Evolutionary conservation across 129 eudicot species (phyloP).

Genomic region (Helichrysum umbraculigerum): DNA sequence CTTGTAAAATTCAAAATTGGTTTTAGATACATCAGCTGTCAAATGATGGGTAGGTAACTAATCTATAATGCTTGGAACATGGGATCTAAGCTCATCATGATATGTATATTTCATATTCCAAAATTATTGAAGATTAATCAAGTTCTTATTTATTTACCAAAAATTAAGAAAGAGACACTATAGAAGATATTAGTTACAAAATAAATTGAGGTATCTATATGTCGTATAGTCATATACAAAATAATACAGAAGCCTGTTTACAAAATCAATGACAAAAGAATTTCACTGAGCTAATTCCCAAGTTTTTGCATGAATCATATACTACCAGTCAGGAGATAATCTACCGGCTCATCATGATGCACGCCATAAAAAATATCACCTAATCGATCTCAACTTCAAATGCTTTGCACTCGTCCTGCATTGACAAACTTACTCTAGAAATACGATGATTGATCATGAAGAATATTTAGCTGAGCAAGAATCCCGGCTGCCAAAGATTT

Average conservation of each 20-base stretch:
- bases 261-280: constrained; percentile 33
- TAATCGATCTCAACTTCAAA: not conserved
- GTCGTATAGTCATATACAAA: constrained; percentile 23
- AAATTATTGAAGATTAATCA: too few relatives aligned
- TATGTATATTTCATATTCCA: too few relatives aligned
- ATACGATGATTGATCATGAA: constrained; percentile 72
- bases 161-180: not conserved
- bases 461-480: constrained; percentile 61
- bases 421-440: constrained; percentile 37
- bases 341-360: constrained; percentile 21
- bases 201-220: constrained; percentile 2
- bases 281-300: constrained; percentile 8
- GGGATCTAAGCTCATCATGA: too few relatives aligned
- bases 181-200: constrained; percentile 3
- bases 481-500: constrained; percentile 65
- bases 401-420: constrained; percentile 1
- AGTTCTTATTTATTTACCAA: not conserved
- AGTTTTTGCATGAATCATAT: constrained; percentile 4
- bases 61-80: too few relatives aligned
- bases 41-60: too few relatives aligned
- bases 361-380: constrained; percentile 9
- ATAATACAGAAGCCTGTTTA: constrained; percentile 34
- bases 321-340: constrained; percentile 20
- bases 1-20: too few relatives aligned
- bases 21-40: too few relatives aligned